A percentile compares a stretch with the other conserved stretches of the same genome.
Conservation (phyloP, 768 basidiomycete genomes). For the Mycena chlorophos region DNA sequence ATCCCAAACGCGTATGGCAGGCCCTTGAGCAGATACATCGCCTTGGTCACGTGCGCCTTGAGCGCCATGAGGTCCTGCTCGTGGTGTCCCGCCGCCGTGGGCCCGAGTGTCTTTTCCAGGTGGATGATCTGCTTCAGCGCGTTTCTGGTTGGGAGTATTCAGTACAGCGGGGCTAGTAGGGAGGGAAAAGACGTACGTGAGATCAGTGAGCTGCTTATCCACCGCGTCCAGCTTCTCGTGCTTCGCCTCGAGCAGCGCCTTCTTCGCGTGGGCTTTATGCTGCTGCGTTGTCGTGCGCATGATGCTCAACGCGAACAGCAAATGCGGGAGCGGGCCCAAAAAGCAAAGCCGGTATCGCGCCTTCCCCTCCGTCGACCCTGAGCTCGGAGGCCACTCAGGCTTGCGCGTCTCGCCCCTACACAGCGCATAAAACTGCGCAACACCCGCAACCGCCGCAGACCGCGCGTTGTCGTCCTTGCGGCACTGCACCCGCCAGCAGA, state of each 20-base stretch:
- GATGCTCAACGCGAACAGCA: conserved; percentile 43
- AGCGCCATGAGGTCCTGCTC: conserved; percentile 26
- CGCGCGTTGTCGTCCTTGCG: conserved; percentile 15
- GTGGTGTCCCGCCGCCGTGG: conserved; percentile 31
- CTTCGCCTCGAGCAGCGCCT: conserved; percentile 26
- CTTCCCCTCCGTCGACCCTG: background rate
- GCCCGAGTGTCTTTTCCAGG: conserved; percentile 34
- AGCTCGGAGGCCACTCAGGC: conserved; percentile 27
- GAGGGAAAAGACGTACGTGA: conserved; percentile 31
- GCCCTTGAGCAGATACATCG: conserved; percentile 29
- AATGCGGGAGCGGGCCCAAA: conserved; percentile 39
- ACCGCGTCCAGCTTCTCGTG: conserved; percentile 39
- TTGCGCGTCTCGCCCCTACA: conserved; percentile 30
- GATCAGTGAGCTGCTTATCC: conserved; percentile 27
- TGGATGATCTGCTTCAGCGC: conserved; percentile 27
- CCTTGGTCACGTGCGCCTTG: conserved; percentile 27
- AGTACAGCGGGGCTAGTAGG: background rate
- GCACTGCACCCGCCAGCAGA: conserved; percentile 5
- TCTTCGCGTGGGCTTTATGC: conserved; percentile 35
- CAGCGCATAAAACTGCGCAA: conserved; percentile 25
- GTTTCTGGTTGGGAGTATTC: conserved; percentile 19
- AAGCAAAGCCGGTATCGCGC: conserved; percentile 37
- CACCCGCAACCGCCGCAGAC: conserved; percentile 22
- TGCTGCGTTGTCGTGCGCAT: conserved; percentile 25
- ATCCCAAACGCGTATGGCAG: conserved; percentile 25